Evolutionary conservation across 164 flowering plant species (phyloP).

Genomic region (Vitis riparia): DNA sequence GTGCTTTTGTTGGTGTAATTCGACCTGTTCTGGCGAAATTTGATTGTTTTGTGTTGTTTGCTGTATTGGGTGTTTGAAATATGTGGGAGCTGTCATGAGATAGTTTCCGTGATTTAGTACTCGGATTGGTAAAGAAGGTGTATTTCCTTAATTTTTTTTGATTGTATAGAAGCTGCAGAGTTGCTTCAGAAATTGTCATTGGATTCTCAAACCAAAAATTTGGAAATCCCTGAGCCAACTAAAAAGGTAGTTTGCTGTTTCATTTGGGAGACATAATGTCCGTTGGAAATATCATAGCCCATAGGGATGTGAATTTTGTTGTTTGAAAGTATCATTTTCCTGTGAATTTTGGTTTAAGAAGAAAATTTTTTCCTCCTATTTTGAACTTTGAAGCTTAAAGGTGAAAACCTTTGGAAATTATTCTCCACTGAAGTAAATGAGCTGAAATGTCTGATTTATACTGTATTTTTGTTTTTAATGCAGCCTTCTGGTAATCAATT

Average conservation of each 20-base stretch:
- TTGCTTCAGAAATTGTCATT: slow-evolving; percentile 63
- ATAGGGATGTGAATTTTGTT: no score
- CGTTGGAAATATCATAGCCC: no score
- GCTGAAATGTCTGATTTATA: neutral
- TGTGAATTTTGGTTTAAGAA: neutral
- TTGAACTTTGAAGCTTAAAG: no score
- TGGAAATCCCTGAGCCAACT: slow-evolving; percentile 50
- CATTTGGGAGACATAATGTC: no score
- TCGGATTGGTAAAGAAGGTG: neutral
- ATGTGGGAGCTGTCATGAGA: neutral
- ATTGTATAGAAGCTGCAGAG: slow-evolving; percentile 56
- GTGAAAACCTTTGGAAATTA: no score
- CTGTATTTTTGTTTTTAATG: neutral
- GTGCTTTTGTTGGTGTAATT: neutral
- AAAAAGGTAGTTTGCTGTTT: slow-evolving; percentile 50
- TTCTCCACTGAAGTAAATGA: no score
- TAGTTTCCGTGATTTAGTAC: neutral
- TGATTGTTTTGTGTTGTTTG: neutral
- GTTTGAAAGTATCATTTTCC: no score
- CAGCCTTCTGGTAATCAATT: slow-evolving; percentile 40
- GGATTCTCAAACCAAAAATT: slow-evolving; percentile 52
- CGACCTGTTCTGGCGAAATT: neutral
- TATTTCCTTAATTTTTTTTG: slow-evolving; percentile 33
- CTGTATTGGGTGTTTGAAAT: neutral
- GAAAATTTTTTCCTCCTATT: neutral